Percentiles rank a stretch among this genome's conserved stretches.
Evolutionary conservation across 192 early-diverging fungal genomes (phyloP).

Genomic region (Paraglomus occultum): DNA sequence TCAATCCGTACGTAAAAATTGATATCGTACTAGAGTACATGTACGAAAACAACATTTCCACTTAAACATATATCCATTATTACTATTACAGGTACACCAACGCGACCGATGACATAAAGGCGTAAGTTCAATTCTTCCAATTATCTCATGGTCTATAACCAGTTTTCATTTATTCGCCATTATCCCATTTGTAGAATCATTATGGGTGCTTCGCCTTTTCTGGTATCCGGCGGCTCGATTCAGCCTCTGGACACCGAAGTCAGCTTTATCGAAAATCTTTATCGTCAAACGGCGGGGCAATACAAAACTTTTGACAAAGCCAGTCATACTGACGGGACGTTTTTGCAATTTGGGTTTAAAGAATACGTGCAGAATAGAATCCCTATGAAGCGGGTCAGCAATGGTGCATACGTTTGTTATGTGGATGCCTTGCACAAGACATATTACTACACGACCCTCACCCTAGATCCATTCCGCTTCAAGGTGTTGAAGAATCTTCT

Average conservation of each 20-base stretch:
- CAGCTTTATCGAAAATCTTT: constrained; percentile 11
- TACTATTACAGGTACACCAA: neutral
- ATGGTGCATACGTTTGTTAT: constrained; percentile 10
- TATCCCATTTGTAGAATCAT: neutral
- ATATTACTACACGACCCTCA: constrained; percentile 18
- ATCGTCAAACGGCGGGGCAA: constrained; percentile 18
- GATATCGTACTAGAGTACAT: neutral
- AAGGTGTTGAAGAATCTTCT: constrained; percentile 17
- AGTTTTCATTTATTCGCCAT: neutral
- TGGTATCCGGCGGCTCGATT: constrained; percentile 1
- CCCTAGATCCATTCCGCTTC: neutral
- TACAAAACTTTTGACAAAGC: constrained; percentile 6
- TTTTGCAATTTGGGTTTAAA: constrained; percentile 15
- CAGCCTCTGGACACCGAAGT: constrained; percentile 1
- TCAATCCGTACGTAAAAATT: constrained; percentile 7
- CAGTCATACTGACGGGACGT: neutral
- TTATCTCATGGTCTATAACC: neutral
- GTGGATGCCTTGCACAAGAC: constrained; percentile 1
- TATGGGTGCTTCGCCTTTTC: neutral
- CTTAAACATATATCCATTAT: neutral
- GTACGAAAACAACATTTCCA: too few species aligned
- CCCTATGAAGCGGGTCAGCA: constrained; percentile 13
- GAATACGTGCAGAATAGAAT: constrained; percentile 20
- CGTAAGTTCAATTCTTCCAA: neutral
- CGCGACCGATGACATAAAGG: constrained; percentile 11